Percentiles rank a stretch among this genome's conserved stretches.
These are phyloP conservation scores for Eutypa lata DNA, from an alignment of 2,329 filamentous ascomycete species.

Conservation along the genomic window DNA sequence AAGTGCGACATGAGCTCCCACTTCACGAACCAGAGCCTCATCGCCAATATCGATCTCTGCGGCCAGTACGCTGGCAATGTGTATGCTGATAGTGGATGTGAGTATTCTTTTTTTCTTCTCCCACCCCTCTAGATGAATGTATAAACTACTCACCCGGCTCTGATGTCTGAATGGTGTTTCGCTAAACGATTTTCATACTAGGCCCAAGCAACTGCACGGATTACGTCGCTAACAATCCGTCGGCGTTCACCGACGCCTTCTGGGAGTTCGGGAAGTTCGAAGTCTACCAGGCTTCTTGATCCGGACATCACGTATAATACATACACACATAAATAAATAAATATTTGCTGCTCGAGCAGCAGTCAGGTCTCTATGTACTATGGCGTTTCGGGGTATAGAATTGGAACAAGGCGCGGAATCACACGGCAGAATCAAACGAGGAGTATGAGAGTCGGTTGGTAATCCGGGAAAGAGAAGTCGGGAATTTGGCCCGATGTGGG, in stretches of 20 bases:
- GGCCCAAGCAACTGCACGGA: conserved; percentile 55
- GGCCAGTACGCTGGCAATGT: conserved; percentile 50
- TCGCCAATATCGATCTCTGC: conserved; percentile 65
- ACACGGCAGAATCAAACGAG: too few relatives aligned
- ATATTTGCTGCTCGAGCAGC: neutral
- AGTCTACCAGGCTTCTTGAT: conserved; percentile 46
- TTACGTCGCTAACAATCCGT: conserved; percentile 55
- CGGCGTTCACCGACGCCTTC: conserved; percentile 55
- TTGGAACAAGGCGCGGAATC: too few relatives aligned
- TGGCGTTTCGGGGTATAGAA: neutral
- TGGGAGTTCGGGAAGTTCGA: conserved; percentile 64
- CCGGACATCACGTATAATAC: neutral
- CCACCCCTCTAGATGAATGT: too few relatives aligned
- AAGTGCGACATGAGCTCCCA: conserved; percentile 56
- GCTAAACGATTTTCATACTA: conserved; percentile 17
- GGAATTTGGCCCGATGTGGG: too few relatives aligned
- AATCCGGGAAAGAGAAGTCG: too few relatives aligned
- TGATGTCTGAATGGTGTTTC: neutral
- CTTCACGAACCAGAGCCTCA: conserved; percentile 64
- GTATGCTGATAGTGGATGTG: conserved; percentile 45
- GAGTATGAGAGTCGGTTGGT: too few relatives aligned
- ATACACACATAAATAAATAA: neutral
- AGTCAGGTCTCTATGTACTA: neutral
- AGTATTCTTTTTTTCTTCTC: conserved; percentile 15
- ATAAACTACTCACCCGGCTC: too few relatives aligned